Base-by-base conservation (phyloP, 2,329 filamentous ascomycete species). In the Ceratocystis lukuohia region DNA sequence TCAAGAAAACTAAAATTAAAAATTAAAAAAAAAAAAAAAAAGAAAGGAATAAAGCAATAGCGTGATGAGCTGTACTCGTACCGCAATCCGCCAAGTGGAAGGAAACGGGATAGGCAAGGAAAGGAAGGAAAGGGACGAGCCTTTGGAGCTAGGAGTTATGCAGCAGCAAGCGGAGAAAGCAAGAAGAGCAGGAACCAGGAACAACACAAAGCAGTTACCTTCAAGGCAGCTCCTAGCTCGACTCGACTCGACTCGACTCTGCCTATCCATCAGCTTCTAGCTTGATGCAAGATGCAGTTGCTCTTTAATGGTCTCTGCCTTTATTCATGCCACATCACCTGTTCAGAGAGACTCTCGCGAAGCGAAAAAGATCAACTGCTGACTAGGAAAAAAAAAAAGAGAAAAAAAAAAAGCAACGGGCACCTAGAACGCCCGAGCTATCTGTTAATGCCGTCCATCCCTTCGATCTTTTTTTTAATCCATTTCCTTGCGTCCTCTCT, bases 41-140 rank as follows among this genome's bases (percentile, higher is more conserved):
- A 17, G 3, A 53, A 46, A 30, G 5, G 15, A 37, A 59, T 7
- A 50, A 12, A 22, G 62, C 28, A 56, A 65, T 45, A 41, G 44
- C 41, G 28, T 65, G 62, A 12, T 33, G n/a, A 65, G 62, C 33
- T 41, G 20, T 41, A 8, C 33, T 30, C 56, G 33, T 61, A 41
- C 25, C 12, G 56, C 56, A 30, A n/a, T 15, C 22, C 56, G 17
- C 33, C 28, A 41, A 61, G 56, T 22, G 22, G 59, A 30, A 44
- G 66, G 61, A 65, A 50, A 70, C 65, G 57, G 65, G 69, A 65
- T 65, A 62, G 8, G 50, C 67, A 65, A 70, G 67, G 70, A 71
- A 68, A 69, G 50, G 50, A 57, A 57, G 53, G 25, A 30, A 57
- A 57, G 53, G 53, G 25, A 57, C 20, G 53, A 57, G 22, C 22